phyloP scores from a whole-genome alignment of 371 early-diverging fungal genomes.

The Rhizomucor miehei region DNA sequence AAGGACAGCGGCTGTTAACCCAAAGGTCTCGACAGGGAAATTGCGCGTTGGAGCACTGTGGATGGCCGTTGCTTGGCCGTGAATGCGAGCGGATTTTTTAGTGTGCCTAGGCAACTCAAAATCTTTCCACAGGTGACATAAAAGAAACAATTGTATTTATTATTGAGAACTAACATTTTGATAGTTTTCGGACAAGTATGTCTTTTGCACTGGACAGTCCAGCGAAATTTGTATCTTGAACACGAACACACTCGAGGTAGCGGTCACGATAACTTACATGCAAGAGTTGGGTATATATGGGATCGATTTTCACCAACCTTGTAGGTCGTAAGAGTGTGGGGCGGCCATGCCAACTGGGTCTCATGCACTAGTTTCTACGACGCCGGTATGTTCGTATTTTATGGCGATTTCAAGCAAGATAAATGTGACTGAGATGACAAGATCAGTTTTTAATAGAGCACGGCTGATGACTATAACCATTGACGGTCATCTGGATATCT shows the following conservation, averaged over 20 bases:
- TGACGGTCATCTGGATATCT: conserved; percentile 45
- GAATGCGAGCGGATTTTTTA: conserved; percentile 57
- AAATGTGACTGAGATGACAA: too few species aligned
- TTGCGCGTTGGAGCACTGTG: conserved; percentile 67
- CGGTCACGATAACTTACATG: background rate
- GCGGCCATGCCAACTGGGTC: conserved; percentile 66
- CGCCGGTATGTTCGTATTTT: conserved; percentile 43
- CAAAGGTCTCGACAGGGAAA: conserved; percentile 46
- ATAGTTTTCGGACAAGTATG: conserved; percentile 32
- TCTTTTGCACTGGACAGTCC: conserved; percentile 45
- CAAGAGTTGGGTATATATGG: too few species aligned
- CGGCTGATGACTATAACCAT: conserved; percentile 40
- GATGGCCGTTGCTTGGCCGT: conserved; percentile 73
- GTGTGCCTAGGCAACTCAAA: conserved; percentile 50
- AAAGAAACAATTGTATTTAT: background rate
- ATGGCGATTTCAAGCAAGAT: too few species aligned
- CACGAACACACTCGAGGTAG: conserved; percentile 50
- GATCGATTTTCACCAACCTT: conserved; percentile 9
- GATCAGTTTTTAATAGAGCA: conserved; percentile 14
- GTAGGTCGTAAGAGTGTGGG: conserved; percentile 65
- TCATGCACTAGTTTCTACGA: conserved; percentile 56
- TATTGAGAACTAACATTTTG: background rate
- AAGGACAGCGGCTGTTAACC: too few species aligned
- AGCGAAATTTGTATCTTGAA: conserved; percentile 47
- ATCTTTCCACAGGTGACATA: conserved; percentile 30